Conservation (phyloP, 257 asterid genomes). For the Parsonsia alboflavescens region DNA sequence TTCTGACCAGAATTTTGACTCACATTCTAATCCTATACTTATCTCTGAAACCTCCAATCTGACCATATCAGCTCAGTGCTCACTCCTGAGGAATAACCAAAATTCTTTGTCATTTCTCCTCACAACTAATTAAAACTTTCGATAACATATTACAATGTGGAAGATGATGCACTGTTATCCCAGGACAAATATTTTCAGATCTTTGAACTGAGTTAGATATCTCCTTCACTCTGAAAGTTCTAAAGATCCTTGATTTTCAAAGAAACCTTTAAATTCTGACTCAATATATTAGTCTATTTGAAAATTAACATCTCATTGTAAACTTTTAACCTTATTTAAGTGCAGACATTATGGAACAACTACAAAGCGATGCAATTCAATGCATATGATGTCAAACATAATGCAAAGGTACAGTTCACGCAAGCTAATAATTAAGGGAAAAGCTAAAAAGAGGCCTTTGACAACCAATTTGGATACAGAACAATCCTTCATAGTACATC, state of each 20-base stretch:
- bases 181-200: not conserved
- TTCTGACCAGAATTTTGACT: not conserved
- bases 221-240: not conserved
- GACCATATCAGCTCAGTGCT: not conserved
- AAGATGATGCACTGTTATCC: not conserved
- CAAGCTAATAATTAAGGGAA: not conserved
- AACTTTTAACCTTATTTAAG: not conserved
- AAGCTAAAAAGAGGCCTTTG: not conserved
- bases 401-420: not conserved
- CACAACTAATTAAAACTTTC: not conserved
- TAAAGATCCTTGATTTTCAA: not conserved
- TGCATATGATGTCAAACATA: not conserved
- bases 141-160: not conserved
- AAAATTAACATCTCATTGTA: not conserved
- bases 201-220: too few species aligned
- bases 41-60: not conserved
- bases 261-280: not conserved
- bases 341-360: not conserved
- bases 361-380: not conserved
- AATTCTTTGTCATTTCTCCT: not conserved
- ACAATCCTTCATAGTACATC: conserved; percentile 7
- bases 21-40: not conserved
- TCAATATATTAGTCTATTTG: not conserved
- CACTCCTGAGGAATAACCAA: not conserved
- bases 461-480: not conserved